Base-by-base conservation (phyloP, 2,329 filamentous ascomycete genomes). In the Colletotrichum orchidophilum region DNA sequence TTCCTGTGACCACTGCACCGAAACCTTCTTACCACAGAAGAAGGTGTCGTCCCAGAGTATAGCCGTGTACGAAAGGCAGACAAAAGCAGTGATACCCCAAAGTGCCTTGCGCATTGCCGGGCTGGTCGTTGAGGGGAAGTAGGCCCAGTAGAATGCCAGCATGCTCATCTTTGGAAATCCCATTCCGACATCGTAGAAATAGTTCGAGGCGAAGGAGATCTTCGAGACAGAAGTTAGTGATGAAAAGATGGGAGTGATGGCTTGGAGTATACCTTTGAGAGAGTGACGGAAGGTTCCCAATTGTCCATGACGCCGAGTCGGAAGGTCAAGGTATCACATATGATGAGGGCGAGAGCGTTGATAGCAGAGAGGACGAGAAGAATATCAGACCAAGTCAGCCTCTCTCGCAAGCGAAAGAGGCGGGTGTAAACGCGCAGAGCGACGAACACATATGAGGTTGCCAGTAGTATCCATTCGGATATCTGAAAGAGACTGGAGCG, bases 161-260 rank as follows among this genome's bases (percentile, higher is more conserved):
- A 81, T 81, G 70, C 78, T 80, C 70, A 81, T 73, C 62, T 81
- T 81, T 3, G 79, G 79, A 33, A 80, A 80, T 0, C 78, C 79
- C 79, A 81, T 81, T 6, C 79, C 79, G 3, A 81, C 77, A 57
- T 81, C 79, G 72, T 81, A 81, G 50, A 81, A 81, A 66, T 81
- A 81, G 73, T 81, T 81, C 49, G 79, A 81, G 0, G 79, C 76
- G 21, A 81, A 81, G 1, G 77, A 79, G 35, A 81, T 80, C 78
- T 79, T 26, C 58, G 24, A 4, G 24, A 5, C 5, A 18, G 13
- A 13, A 5, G 54, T 64, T 27, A 67, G 64, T 21, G 1, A 24
- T 27, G 11, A 11, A 8, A 8, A 27, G 18, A 1, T 1, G 2
- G 3, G 7, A 1, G 15, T 3, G 2, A 1, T 24, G 5, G n/a